These are phyloP conservation scores for Podospora tetraspora DNA, from an alignment of 495 filamentous ascomycete species.

Conservation along the genomic window DNA sequence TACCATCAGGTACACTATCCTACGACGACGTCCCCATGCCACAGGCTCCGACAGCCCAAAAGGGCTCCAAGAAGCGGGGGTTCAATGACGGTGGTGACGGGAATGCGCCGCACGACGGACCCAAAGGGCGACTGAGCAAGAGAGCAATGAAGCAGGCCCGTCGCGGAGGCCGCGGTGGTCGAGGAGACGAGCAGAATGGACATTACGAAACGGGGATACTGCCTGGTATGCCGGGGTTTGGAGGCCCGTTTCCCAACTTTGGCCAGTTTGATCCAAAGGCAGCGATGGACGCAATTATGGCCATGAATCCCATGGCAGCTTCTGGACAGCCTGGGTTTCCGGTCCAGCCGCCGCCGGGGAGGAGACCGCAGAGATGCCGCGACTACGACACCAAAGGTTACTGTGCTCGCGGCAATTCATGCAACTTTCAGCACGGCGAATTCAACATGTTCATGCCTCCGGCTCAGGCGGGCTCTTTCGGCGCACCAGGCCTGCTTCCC, in stretches of 20 bases:
- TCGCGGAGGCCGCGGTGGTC: conserved; percentile 56
- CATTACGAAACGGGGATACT: background rate
- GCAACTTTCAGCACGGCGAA: conserved; percentile 75
- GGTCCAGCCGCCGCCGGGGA: conserved; percentile 34
- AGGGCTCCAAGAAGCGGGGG: conserved; percentile 26
- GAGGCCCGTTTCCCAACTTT: background rate
- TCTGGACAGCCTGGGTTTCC: conserved; percentile 54
- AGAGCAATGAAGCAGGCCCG: conserved; percentile 69
- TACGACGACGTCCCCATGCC: conserved; percentile 25
- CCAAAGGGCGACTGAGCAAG: conserved; percentile 31
- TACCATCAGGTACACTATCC: conserved; percentile 15
- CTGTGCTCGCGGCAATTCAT: conserved; percentile 65
- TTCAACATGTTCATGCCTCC: conserved; percentile 15
- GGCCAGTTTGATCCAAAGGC: conserved; percentile 51
- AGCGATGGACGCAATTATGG: conserved; percentile 60
- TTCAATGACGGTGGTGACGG: conserved; percentile 34
- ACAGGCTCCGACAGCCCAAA: conserved; percentile 8
- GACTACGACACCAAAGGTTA: conserved; percentile 89
- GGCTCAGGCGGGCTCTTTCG: background rate
- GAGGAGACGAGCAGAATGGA: conserved; percentile 25
- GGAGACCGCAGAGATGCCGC: conserved; percentile 58
- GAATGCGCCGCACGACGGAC: conserved; percentile 12
- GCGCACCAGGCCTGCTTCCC: conserved; percentile 9
- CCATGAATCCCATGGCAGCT: background rate
- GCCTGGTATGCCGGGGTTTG: background rate